Percentiles rank a stretch among this genome's conserved stretches.
Evolutionary conservation across 306 rosid genomes (phyloP).

Genomic region (Gastrolobium villosum): DNA sequence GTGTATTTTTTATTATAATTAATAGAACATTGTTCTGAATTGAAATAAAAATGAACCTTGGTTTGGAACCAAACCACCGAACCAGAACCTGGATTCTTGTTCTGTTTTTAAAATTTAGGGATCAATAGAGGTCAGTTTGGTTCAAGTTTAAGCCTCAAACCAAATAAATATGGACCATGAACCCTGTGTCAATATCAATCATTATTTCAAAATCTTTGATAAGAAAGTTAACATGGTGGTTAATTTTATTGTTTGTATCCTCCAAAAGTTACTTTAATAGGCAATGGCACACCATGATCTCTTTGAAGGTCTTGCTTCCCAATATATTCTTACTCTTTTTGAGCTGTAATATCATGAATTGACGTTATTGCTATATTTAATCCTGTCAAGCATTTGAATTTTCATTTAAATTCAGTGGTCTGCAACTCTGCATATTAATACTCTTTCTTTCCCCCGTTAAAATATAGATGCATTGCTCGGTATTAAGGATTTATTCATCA

Average conservation of each 20-base stretch:
- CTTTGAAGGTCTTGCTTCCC: slow-evolving; percentile 1
- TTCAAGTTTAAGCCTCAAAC: slow-evolving; percentile 13
- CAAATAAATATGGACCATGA: slow-evolving; percentile 4
- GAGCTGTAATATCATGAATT: neutral
- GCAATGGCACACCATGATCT: neutral
- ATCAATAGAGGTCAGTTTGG: slow-evolving; percentile 27
- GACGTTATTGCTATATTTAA: neutral
- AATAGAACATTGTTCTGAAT: slow-evolving; percentile 1
- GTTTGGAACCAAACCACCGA: neutral
- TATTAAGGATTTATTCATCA: slow-evolving; percentile 74
- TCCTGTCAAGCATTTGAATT: slow-evolving; percentile 15
- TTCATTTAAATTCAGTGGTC: slow-evolving; percentile 30
- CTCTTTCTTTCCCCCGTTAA: neutral
- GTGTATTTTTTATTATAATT: slow-evolving; percentile 25
- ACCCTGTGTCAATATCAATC: slow-evolving; percentile 1
- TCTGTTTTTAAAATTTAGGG: slow-evolving; percentile 29
- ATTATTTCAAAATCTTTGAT: slow-evolving; percentile 25
- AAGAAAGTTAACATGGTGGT: slow-evolving; percentile 8
- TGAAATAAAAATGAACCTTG: slow-evolving; percentile 20
- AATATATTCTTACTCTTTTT: neutral
- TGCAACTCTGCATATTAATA: slow-evolving; percentile 39
- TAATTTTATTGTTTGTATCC: slow-evolving; percentile 24
- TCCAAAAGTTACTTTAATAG: neutral
- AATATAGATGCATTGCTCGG: slow-evolving; percentile 84
- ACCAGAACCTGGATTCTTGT: neutral